These are phyloP conservation scores for Schizophyllum commune DNA, from an alignment of 1,284 basidiomycete genomes.

Conservation along the genomic window DNA sequence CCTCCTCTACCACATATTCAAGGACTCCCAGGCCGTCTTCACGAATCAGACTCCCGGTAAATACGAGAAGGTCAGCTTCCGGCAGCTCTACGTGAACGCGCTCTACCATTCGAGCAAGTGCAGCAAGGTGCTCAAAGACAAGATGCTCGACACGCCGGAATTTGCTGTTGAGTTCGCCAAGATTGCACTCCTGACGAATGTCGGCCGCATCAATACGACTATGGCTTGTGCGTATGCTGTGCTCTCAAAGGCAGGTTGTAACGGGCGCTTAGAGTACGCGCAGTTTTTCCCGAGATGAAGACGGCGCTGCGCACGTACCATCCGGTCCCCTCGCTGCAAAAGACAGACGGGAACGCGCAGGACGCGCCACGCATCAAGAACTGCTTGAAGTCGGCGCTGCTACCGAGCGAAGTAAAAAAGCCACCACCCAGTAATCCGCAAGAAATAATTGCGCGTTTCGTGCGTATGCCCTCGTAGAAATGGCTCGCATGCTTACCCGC, in stretches of 20 bases:
- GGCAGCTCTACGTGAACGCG: constrained; percentile 79
- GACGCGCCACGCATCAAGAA: constrained; percentile 82
- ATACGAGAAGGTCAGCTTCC: constrained; percentile 56
- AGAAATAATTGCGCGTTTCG: constrained; percentile 44
- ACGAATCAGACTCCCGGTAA: constrained; percentile 48
- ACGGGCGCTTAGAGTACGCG: constrained; percentile 1
- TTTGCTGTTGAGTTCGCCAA: constrained; percentile 82
- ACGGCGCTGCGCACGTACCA: constrained; percentile 79
- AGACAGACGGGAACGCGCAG: constrained; percentile 76
- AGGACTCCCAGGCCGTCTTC: constrained; percentile 62
- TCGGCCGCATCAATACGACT: constrained; percentile 89
- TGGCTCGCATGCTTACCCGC: constrained; percentile 8
- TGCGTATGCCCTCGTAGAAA: constrained; percentile 1
- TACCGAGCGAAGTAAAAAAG: constrained; percentile 63
- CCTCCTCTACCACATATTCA: constrained; percentile 73
- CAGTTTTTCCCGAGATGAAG: constrained; percentile 81
- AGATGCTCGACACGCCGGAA: constrained; percentile 70
- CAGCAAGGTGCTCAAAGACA: constrained; percentile 82
- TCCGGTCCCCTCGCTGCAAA: constrained; percentile 76
- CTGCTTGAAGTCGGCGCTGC: constrained; percentile 65
- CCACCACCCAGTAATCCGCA: constrained; percentile 62
- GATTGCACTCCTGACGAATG: constrained; percentile 81
- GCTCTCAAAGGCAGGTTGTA: constrained; percentile 31
- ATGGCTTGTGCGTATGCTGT: constrained; percentile 66
- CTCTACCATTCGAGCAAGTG: constrained; percentile 75